These are phyloP conservation scores for Ustilago tritici DNA, from an alignment of 1,284 basidiomycete species.

Conservation along the genomic window DNA sequence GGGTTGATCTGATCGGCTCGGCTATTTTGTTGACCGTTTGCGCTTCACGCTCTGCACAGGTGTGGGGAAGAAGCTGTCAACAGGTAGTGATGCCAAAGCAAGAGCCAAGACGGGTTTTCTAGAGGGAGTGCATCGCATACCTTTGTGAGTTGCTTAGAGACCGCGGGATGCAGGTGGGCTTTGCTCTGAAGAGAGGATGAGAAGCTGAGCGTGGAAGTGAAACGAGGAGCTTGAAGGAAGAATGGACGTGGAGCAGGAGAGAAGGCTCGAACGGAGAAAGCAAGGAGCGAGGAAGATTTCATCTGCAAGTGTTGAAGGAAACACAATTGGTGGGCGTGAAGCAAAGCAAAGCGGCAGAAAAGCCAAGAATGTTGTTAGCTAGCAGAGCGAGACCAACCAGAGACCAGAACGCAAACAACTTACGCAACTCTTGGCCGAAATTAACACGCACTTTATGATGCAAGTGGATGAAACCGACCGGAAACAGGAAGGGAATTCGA, in stretches of 20 bases:
- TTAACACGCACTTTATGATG: background rate
- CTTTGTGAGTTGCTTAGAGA: constrained; percentile 26
- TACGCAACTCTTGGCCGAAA: constrained; percentile 22
- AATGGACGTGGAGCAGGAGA: constrained; percentile 18
- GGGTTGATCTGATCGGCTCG: background rate
- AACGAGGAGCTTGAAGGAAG: constrained; percentile 1
- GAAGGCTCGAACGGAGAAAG: constrained; percentile 19
- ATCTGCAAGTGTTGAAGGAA: constrained; percentile 30
- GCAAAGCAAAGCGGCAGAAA: constrained; percentile 1
- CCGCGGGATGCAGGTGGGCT: constrained; percentile 10
- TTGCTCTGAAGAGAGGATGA: constrained; percentile 11
- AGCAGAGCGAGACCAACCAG: background rate
- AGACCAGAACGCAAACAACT: constrained; percentile 17
- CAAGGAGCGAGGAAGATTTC: constrained; percentile 32
- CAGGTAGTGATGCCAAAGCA: background rate
- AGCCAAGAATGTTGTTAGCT: too few species aligned
- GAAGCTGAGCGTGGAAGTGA: background rate
- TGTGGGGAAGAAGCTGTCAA: background rate
- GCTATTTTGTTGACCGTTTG: background rate
- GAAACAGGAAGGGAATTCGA: background rate
- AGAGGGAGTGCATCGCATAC: constrained; percentile 18
- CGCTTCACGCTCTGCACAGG: background rate
- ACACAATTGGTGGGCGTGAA: constrained; percentile 26
- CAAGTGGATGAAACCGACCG: background rate
- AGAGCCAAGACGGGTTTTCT: background rate